These are phyloP conservation scores for Calonectria naviculata DNA, from an alignment of 2,329 filamentous ascomycete genomes.

Conservation along the genomic window DNA sequence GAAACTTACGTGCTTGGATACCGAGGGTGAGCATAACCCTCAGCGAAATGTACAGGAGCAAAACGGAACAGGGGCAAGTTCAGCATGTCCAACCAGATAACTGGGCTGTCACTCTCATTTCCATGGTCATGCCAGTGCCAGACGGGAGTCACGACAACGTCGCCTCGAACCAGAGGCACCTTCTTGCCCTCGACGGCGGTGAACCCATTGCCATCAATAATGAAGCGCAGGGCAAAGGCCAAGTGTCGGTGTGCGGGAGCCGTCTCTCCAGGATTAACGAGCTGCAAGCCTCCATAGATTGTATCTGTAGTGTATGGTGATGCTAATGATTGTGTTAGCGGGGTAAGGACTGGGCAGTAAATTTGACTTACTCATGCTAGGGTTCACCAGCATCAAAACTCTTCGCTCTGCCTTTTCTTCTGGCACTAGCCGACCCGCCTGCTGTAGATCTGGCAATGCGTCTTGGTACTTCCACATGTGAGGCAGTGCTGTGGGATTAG, in stretches of 20 bases:
- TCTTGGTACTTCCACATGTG: constrained; percentile 52
- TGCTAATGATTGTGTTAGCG: constrained; percentile 40
- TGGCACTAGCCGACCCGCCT: constrained; percentile 48
- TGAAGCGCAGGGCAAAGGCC: constrained; percentile 67
- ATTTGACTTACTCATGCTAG: constrained; percentile 56
- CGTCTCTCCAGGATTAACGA: constrained; percentile 66
- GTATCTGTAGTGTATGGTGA: constrained; percentile 61
- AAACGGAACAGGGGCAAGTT: constrained; percentile 64
- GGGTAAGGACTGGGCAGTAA: fast-evolving
- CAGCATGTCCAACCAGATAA: constrained; percentile 69
- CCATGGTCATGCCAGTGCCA: constrained; percentile 73
- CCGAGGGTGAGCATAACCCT: constrained; percentile 58
- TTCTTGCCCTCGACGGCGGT: constrained; percentile 66
- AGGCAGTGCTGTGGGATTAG: constrained; percentile 55
- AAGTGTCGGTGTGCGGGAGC: constrained; percentile 67
- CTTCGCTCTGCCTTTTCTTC: constrained; percentile 54
- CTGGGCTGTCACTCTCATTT: constrained; percentile 63
- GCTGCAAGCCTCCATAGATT: constrained; percentile 66
- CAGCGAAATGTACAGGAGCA: constrained; percentile 64
- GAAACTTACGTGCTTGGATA: constrained; percentile 58
- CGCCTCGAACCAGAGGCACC: constrained; percentile 62
- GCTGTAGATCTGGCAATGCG: constrained; percentile 47
- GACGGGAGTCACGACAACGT: constrained; percentile 67
- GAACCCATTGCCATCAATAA: constrained; percentile 68
- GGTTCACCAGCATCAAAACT: constrained; percentile 56